Evolutionary conservation across 768 basidiomycete species (phyloP).

Genomic region (Trametes meyenii): DNA sequence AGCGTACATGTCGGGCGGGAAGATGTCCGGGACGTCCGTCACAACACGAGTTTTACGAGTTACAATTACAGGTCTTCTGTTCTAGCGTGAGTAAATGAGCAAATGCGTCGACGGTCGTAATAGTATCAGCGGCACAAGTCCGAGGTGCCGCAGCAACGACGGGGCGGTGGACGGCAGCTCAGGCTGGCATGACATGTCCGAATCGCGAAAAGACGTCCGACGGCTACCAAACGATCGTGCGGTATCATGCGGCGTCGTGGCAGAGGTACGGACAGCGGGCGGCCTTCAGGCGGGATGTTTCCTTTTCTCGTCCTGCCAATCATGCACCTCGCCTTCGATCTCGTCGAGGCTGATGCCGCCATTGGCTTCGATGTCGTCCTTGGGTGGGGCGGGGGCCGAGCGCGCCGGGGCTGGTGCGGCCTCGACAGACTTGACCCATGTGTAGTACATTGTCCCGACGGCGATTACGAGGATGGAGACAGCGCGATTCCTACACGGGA

Average conservation of each 20-base stretch:
- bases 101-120: too few relatives aligned
- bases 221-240: not conserved
- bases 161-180: too few relatives aligned
- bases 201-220: too few relatives aligned
- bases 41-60: too few relatives aligned
- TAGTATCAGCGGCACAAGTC: too few relatives aligned
- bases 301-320: constrained; percentile 36
- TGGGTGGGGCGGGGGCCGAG: constrained; percentile 28
- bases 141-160: too few relatives aligned
- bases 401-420: constrained; percentile 25
- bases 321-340: constrained; percentile 29
- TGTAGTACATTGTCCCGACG: constrained; percentile 70
- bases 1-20: not conserved
- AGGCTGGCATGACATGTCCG: too few relatives aligned
- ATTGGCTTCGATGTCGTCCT: constrained; percentile 45
- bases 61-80: too few relatives aligned
- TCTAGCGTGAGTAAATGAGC: too few relatives aligned
- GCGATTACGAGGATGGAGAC: constrained; percentile 69
- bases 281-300: constrained; percentile 6
- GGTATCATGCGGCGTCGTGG: not conserved
- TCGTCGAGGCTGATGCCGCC: constrained; percentile 26
- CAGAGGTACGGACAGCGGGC: not conserved
- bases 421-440: constrained; percentile 53
- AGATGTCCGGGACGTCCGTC: not conserved
- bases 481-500: constrained; percentile 53